Percentiles rank a stretch among this genome's conserved stretches.
phyloP scores from a whole-genome alignment of 306 rosid species.

The Coriaria nepalensis region DNA sequence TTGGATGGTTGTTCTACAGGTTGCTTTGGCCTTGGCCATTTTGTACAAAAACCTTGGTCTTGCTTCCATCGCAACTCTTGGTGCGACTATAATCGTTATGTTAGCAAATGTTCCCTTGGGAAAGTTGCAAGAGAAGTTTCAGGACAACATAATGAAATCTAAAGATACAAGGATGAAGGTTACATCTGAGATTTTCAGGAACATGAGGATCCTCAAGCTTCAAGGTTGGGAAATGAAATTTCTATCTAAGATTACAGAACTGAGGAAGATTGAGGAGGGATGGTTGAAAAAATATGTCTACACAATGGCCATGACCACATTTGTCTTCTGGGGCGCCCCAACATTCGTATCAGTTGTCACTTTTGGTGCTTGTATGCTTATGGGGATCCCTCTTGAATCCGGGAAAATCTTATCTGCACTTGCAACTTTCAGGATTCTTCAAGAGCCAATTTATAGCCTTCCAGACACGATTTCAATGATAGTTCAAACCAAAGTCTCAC shows the following conservation, averaged over 20 bases:
- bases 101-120: constrained; percentile 54
- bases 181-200: constrained; percentile 61
- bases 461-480: constrained; percentile 64
- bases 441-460: constrained; percentile 50
- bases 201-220: constrained; percentile 76
- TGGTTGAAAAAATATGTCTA: constrained; percentile 52
- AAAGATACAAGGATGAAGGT: constrained; percentile 80
- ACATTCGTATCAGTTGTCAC: constrained; percentile 65
- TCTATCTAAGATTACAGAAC: constrained; percentile 40
- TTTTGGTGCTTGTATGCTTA: constrained; percentile 51
- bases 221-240: constrained; percentile 95
- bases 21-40: constrained; percentile 49
- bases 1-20: constrained; percentile 54
- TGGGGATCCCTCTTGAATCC: constrained; percentile 77
- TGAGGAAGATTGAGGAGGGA: constrained; percentile 44
- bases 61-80: constrained; percentile 59
- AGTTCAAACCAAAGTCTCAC: constrained; percentile 71
- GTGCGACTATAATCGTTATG: constrained; percentile 55
- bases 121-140: constrained; percentile 52
- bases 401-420: constrained; percentile 86
- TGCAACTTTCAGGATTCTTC: constrained; percentile 77
- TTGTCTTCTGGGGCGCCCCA: constrained; percentile 57
- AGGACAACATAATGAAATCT: constrained; percentile 63
- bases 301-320: constrained; percentile 29
- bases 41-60: constrained; percentile 60